Conservation (phyloP, 305 asterid species). For the Ajuga reptans region DNA sequence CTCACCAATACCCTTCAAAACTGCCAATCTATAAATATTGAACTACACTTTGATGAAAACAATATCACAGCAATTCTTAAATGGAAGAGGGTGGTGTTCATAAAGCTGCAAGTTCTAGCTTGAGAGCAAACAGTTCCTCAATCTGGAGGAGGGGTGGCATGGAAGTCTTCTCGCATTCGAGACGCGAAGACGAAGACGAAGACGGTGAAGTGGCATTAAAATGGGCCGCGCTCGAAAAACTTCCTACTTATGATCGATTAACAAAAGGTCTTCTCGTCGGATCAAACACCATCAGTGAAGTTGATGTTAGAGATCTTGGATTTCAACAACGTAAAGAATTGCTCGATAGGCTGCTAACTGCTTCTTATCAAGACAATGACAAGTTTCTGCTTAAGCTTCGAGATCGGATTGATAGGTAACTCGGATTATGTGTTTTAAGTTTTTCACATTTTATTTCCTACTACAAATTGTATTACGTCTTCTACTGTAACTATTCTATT, state of each 20-base stretch:
- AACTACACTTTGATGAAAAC: no score
- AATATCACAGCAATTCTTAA: no score
- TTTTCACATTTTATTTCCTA: no score
- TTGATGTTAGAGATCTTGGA: conserved; percentile 43
- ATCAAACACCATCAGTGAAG: conserved; percentile 31
- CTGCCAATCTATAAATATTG: no score
- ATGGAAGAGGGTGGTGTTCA: conserved; percentile 20
- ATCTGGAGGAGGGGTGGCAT: conserved; percentile 27
- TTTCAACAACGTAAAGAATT: conserved; percentile 36
- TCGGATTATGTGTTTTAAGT: background rate
- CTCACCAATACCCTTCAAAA: no score
- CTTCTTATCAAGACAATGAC: conserved; percentile 46
- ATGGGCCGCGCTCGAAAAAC: conserved; percentile 63
- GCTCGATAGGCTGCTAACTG: conserved; percentile 38
- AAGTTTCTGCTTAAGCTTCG: conserved; percentile 45
- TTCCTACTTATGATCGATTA: conserved; percentile 52
- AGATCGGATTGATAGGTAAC: conserved; percentile 48
- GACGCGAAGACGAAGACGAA: conserved; percentile 28
- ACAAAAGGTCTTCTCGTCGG: conserved; percentile 40
- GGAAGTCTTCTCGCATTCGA: conserved; percentile 28
- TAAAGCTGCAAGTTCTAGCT: conserved; percentile 23
- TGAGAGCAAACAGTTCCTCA: conserved; percentile 24
- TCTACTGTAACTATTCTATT: no score
- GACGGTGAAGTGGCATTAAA: conserved; percentile 43
- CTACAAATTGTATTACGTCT: no score